These are phyloP conservation scores for Schizonepeta tenuifolia DNA, from an alignment of 257 asterid genomes.

Conservation along the genomic window DNA sequence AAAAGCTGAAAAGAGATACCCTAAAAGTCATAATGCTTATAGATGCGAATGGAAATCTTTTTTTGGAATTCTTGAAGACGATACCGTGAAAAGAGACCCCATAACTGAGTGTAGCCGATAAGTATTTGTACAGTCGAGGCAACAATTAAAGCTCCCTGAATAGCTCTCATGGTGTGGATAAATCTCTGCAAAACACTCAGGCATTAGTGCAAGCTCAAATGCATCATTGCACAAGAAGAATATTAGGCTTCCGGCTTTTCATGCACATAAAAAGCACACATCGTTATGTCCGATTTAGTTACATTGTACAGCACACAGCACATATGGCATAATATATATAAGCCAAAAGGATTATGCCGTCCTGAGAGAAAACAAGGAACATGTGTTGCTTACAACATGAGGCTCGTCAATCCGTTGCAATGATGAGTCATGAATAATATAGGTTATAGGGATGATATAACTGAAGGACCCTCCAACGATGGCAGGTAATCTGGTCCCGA, in stretches of 20 bases:
- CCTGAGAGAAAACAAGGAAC: neutral
- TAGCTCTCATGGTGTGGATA: slow-evolving; percentile 86
- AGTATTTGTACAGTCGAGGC: slow-evolving; percentile 82
- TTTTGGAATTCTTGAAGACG: slow-evolving; percentile 1
- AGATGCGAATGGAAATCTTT: slow-evolving; percentile 11
- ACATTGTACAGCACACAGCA: neutral
- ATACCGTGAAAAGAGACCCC: slow-evolving; percentile 98
- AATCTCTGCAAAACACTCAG: slow-evolving; percentile 59
- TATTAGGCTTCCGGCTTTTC: too few relatives aligned
- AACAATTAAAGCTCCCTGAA: slow-evolving; percentile 88
- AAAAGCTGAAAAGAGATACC: slow-evolving; percentile 58
- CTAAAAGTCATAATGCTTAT: slow-evolving; percentile 18
- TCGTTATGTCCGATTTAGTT: neutral
- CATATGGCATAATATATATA: neutral
- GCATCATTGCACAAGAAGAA: neutral
- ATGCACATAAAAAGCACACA: neutral
- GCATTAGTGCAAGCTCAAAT: neutral
- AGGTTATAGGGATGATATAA: slow-evolving; percentile 68
- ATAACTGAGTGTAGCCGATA: slow-evolving; percentile 87
- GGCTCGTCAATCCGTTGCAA: slow-evolving; percentile 68
- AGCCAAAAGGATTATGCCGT: neutral
- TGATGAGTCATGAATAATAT: slow-evolving; percentile 73
- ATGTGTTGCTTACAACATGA: slow-evolving; percentile 56
- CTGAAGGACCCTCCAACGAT: slow-evolving; percentile 91
- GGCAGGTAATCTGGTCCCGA: slow-evolving; percentile 91